phyloP scores from a whole-genome alignment of 371 early-diverging fungal species.

The Mycotypha africana region DNA sequence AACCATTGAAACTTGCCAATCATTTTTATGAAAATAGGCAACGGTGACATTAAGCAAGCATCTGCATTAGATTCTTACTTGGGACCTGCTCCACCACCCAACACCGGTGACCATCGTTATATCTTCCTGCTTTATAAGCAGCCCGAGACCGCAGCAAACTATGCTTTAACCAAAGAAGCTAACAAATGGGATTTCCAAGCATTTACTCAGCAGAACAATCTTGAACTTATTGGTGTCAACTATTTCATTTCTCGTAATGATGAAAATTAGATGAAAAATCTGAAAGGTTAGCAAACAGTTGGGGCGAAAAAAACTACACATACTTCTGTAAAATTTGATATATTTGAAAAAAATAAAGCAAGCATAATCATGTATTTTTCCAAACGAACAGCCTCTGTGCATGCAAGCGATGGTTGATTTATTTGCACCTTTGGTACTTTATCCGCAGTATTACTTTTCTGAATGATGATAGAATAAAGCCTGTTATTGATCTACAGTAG shows the following conservation, averaged over 20 bases:
- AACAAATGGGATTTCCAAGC: slow-evolving; percentile 37
- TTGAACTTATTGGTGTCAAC: slow-evolving; percentile 54
- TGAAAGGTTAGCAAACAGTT: neutral
- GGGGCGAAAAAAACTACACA: neutral
- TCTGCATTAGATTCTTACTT: slow-evolving; percentile 37
- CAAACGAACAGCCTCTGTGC: too few relatives aligned
- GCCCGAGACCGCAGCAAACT: slow-evolving; percentile 9
- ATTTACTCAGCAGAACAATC: slow-evolving; percentile 38
- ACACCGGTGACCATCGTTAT: slow-evolving; percentile 59
- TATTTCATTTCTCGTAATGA: slow-evolving; percentile 40
- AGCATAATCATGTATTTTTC: too few relatives aligned
- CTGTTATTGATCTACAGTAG: too few relatives aligned
- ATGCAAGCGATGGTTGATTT: too few relatives aligned
- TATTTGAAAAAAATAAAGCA: too few relatives aligned
- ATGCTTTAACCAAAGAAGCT: slow-evolving; percentile 24
- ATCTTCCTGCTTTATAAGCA: slow-evolving; percentile 61
- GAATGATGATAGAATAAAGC: too few relatives aligned
- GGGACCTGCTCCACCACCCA: slow-evolving; percentile 54
- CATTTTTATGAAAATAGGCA: too few relatives aligned
- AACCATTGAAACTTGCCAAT: too few relatives aligned
- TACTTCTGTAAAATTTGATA: too few relatives aligned
- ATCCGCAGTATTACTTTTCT: too few relatives aligned
- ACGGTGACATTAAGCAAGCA: slow-evolving; percentile 25
- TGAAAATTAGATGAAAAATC: slow-evolving; percentile 4
- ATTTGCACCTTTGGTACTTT: too few relatives aligned